These are phyloP conservation scores for Arthrobotrys sphaeroides DNA, from an alignment of 2,329 filamentous ascomycete species.

Conservation along the genomic window DNA sequence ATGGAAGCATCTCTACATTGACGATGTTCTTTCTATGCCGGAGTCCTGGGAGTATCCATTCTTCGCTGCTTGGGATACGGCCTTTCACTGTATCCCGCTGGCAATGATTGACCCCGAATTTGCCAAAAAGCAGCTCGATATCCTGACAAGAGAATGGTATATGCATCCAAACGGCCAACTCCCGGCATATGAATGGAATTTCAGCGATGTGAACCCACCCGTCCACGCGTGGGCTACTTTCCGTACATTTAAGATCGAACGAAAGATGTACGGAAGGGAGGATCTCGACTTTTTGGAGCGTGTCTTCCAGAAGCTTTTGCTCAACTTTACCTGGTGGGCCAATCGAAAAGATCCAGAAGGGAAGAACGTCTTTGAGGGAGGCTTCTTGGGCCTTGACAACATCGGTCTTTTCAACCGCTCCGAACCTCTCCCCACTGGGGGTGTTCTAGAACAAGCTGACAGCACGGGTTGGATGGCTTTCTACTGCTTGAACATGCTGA, in stretches of 20 bases:
- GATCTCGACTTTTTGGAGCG: conserved; percentile 95
- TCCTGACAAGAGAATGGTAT: conserved; percentile 98
- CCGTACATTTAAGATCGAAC: conserved; percentile 96
- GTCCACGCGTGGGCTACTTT: conserved; percentile 97
- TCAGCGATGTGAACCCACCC: conserved; percentile 94
- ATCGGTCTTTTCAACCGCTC: conserved; percentile 98
- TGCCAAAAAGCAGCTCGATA: conserved; percentile 95
- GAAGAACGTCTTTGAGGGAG: conserved; percentile 97
- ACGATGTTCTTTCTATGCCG: conserved; percentile 96
- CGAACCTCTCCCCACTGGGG: conserved; percentile 90
- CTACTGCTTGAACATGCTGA: conserved; percentile 95
- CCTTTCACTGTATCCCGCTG: conserved; percentile 94
- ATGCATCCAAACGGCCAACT: conserved; percentile 97
- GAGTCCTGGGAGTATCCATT: conserved; percentile 99
- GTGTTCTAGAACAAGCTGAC: conserved; percentile 93
- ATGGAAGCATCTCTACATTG: conserved; percentile 94
- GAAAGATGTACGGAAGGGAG: conserved; percentile 93
- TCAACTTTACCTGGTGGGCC: conserved; percentile 98
- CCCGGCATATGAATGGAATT: conserved; percentile 83
- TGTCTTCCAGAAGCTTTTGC: conserved; percentile 91
- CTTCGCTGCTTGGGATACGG: conserved; percentile 83
- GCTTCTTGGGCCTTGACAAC: conserved; percentile 94
- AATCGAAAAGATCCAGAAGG: conserved; percentile 94
- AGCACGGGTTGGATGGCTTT: conserved; percentile 99
- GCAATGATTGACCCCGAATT: conserved; percentile 98